Evolutionary conservation across 1,284 basidiomycete species (phyloP).

Genomic region (Xerocomus subilludens): DNA sequence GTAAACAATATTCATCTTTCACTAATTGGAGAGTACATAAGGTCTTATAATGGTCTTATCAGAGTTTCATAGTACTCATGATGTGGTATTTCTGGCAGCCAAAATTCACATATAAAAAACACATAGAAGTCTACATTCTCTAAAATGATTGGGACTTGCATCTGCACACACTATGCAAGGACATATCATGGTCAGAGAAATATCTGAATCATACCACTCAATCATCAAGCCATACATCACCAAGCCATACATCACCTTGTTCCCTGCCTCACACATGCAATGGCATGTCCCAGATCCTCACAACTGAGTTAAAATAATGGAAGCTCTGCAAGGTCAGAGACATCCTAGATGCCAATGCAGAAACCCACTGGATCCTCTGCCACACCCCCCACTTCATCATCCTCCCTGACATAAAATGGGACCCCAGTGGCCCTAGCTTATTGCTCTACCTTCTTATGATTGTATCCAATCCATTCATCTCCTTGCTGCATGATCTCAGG

Average conservation of each 20-base stretch:
- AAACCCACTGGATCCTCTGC: slow-evolving; percentile 64
- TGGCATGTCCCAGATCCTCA: slow-evolving; percentile 67
- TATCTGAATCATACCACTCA: slow-evolving; percentile 74
- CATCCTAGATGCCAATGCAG: slow-evolving; percentile 83
- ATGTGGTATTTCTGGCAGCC: slow-evolving; percentile 87
- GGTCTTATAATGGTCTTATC: too few relatives aligned
- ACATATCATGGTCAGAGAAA: slow-evolving; percentile 81
- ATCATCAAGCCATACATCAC: slow-evolving; percentile 88
- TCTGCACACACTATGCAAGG: slow-evolving; percentile 76
- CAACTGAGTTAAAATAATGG: too few relatives aligned
- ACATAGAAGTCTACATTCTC: neutral
- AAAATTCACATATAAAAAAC: slow-evolving; percentile 84
- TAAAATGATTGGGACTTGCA: too few relatives aligned
- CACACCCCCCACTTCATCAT: slow-evolving; percentile 69
- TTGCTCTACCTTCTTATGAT: slow-evolving; percentile 83
- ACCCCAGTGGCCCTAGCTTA: slow-evolving; percentile 70
- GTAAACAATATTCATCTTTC: too few relatives aligned
- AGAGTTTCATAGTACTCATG: too few relatives aligned
- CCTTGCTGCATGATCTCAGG: slow-evolving; percentile 76
- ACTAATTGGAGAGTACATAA: too few relatives aligned
- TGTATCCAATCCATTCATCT: slow-evolving; percentile 66
- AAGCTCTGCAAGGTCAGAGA: slow-evolving; percentile 78
- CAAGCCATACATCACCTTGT: slow-evolving; percentile 80
- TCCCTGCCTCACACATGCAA: slow-evolving; percentile 79
- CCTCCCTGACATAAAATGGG: slow-evolving; percentile 96